Evolutionary conservation across 2,329 filamentous ascomycete genomes (phyloP).

Genomic region (Xylariaceae sp.): DNA sequence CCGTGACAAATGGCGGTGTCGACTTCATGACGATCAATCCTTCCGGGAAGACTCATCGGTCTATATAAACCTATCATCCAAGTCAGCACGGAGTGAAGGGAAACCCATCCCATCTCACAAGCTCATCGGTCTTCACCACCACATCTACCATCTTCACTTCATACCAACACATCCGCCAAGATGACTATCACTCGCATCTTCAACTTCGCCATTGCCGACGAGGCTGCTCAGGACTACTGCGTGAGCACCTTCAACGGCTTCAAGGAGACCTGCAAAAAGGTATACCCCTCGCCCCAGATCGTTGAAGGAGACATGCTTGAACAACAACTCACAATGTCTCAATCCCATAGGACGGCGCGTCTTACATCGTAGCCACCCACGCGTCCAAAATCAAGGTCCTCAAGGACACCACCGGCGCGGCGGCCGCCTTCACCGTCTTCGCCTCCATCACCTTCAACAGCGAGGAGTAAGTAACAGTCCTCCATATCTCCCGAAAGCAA

Average conservation of each 20-base stretch:
- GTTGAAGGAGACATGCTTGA: neutral
- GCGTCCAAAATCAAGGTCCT: slow-evolving; percentile 17
- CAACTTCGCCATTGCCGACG: slow-evolving; percentile 17
- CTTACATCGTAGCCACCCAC: slow-evolving; percentile 15
- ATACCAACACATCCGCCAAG: slow-evolving; percentile 3
- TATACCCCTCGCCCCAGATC: neutral
- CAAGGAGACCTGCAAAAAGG: slow-evolving; percentile 16
- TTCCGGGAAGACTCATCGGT: slow-evolving; percentile 2
- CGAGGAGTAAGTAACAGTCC: slow-evolving; percentile 13
- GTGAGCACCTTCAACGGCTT: slow-evolving; percentile 19
- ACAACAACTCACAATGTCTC: neutral
- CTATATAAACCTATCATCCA: slow-evolving; percentile 17
- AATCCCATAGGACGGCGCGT: slow-evolving; percentile 14
- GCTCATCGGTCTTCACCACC: slow-evolving; percentile 6
- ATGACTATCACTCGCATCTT: slow-evolving; percentile 21
- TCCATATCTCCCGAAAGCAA: neutral
- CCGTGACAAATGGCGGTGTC: slow-evolving; percentile 20
- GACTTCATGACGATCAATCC: slow-evolving; percentile 17
- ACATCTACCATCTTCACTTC: neutral
- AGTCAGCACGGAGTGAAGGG: neutral
- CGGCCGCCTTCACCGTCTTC: slow-evolving; percentile 11
- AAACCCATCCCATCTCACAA: slow-evolving; percentile 10
- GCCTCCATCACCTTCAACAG: slow-evolving; percentile 17
- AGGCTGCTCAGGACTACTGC: slow-evolving; percentile 12
- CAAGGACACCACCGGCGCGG: slow-evolving; percentile 11